Conservation (phyloP, 2,329 filamentous ascomycete genomes). For the Albifimbria verrucaria region DNA sequence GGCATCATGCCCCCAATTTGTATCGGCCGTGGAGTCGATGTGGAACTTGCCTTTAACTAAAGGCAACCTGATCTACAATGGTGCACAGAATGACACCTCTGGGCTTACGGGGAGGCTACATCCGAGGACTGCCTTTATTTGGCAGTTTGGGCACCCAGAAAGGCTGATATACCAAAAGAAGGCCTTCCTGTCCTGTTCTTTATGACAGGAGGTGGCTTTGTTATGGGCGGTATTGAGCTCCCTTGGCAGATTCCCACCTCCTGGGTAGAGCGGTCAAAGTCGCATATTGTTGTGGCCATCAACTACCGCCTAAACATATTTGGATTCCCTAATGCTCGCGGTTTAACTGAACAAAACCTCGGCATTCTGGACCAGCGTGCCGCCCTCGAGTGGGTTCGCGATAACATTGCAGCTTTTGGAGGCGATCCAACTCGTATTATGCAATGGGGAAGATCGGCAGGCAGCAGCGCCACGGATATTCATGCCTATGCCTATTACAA, state of each 20-base stretch:
- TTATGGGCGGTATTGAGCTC: constrained; percentile 39
- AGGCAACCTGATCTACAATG: constrained; percentile 16
- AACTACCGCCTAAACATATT: constrained; percentile 6
- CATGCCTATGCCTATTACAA: constrained; percentile 42
- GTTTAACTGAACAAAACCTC: constrained; percentile 35
- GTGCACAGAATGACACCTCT: constrained; percentile 14
- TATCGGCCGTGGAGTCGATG: constrained; percentile 9
- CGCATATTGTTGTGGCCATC: constrained; percentile 18
- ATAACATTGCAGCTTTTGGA: neutral
- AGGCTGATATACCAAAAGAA: constrained; percentile 16
- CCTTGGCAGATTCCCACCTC: constrained; percentile 41
- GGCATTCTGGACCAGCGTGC: neutral
- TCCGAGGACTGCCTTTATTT: constrained; percentile 41
- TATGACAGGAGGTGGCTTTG: constrained; percentile 45
- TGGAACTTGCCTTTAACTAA: constrained; percentile 6
- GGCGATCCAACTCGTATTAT: neutral
- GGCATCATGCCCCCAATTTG: constrained; percentile 32
- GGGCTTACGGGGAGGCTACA: constrained; percentile 13
- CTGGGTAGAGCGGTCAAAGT: constrained; percentile 37
- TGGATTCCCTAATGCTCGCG: neutral
- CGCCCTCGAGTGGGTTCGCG: neutral
- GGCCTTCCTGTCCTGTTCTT: constrained; percentile 42
- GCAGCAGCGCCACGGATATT: constrained; percentile 27
- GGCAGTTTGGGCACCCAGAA: constrained; percentile 38
- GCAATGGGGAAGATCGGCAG: neutral